These are phyloP conservation scores for Cryptosporidium muris DNA, from an alignment of 169 alveolate genomes.

Conservation along the genomic window DNA sequence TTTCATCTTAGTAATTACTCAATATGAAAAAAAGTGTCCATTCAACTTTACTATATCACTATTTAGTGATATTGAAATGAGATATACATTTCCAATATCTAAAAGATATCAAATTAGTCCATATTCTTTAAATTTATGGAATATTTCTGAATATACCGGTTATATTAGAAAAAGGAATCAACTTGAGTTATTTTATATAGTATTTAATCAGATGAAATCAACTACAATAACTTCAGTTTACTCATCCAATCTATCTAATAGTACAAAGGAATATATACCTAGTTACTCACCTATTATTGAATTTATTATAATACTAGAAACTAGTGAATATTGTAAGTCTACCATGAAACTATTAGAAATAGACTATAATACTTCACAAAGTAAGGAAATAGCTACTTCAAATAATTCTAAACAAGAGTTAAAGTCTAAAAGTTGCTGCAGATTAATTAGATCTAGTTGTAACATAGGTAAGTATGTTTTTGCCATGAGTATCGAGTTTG, in stretches of 20 bases:
- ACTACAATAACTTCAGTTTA: too few relatives aligned
- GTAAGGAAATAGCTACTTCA: conserved; percentile 17
- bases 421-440: conserved; percentile 35
- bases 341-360: background rate
- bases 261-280: too few relatives aligned
- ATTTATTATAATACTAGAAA: background rate
- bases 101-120: too few relatives aligned
- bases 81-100: too few relatives aligned
- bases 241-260: too few relatives aligned
- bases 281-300: too few relatives aligned
- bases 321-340: conserved; percentile 12
- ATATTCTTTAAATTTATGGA: too few relatives aligned
- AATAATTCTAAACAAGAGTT: conserved; percentile 14
- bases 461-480: conserved; percentile 10
- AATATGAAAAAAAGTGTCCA: conserved; percentile 20
- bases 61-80: conserved; percentile 38
- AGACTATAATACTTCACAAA: background rate
- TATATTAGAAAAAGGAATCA: too few relatives aligned
- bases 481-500: too few relatives aligned
- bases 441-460: conserved; percentile 15
- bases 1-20: conserved; percentile 42
- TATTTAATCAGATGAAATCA: too few relatives aligned
- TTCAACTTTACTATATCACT: conserved; percentile 38
- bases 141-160: too few relatives aligned
- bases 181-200: too few relatives aligned